phyloP scores from a whole-genome alignment of 2,329 filamentous ascomycete genomes.

The Amphichorda felina region DNA sequence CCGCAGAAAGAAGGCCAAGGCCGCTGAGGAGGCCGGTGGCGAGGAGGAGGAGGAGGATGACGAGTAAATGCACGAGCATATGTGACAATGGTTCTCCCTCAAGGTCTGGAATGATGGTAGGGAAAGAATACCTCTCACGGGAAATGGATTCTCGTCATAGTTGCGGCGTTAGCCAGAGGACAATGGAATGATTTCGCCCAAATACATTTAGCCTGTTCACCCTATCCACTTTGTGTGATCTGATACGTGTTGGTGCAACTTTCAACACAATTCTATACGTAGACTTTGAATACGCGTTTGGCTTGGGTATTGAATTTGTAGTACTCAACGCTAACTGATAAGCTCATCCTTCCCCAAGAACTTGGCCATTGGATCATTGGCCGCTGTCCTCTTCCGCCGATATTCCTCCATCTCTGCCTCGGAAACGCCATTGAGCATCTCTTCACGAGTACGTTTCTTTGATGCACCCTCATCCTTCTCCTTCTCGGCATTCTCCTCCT shows the following conservation, averaged over 20 bases:
- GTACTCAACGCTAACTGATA: constrained; percentile 13
- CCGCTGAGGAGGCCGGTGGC: constrained; percentile 74
- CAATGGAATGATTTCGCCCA: constrained; percentile 28
- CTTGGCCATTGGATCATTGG: constrained; percentile 79
- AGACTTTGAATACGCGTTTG: too few relatives aligned
- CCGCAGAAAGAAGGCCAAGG: constrained; percentile 99
- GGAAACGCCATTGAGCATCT: constrained; percentile 66
- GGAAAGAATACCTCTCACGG: constrained; percentile 21
- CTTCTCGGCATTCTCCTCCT: constrained; percentile 13
- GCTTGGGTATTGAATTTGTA: background rate
- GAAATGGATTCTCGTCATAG: constrained; percentile 31
- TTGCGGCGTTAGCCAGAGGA: constrained; percentile 39
- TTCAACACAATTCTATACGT: background rate
- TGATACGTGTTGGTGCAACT: too few relatives aligned
- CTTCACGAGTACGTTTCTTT: constrained; percentile 66
- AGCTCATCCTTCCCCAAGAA: constrained; percentile 65
- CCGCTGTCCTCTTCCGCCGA: constrained; percentile 59
- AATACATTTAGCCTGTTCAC: constrained; percentile 5
- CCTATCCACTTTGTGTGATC: too few relatives aligned
- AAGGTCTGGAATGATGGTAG: constrained; percentile 15
- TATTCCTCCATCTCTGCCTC: constrained; percentile 85
- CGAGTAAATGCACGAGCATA: constrained; percentile 35
- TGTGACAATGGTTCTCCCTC: constrained; percentile 16
- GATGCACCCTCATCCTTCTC: constrained; percentile 17
- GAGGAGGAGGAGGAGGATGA: constrained; percentile 83